phyloP scores from a whole-genome alignment of 371 early-diverging fungal genomes.

The Saksenaea vasiformis region DNA sequence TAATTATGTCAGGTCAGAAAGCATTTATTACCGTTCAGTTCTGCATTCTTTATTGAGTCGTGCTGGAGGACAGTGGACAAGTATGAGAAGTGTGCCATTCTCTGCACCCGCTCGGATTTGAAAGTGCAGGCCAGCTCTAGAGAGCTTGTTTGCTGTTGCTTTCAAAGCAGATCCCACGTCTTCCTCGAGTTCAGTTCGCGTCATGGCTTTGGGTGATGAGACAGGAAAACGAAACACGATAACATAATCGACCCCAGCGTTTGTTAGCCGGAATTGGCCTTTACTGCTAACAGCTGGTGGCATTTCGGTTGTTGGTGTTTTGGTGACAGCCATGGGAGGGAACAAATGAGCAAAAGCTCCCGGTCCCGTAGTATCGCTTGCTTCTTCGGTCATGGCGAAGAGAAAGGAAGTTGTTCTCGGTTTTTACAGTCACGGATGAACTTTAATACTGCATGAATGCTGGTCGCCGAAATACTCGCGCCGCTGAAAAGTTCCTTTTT shows the following conservation, averaged over 20 bases:
- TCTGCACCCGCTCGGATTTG: constrained; percentile 41
- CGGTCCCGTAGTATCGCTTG: not conserved
- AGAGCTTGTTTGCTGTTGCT: constrained; percentile 22
- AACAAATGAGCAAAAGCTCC: not conserved
- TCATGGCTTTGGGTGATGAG: not conserved
- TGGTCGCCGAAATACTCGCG: too few species aligned
- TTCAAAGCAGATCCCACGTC: constrained; percentile 20
- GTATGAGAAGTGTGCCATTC: constrained; percentile 27
- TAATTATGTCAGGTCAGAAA: not conserved
- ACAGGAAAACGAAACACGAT: constrained; percentile 44
- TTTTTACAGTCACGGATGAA: too few species aligned
- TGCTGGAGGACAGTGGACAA: constrained; percentile 35
- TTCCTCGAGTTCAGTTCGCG: constrained; percentile 23
- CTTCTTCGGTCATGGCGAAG: not conserved
- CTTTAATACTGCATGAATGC: too few species aligned
- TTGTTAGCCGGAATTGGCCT: not conserved
- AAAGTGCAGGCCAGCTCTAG: constrained; percentile 28
- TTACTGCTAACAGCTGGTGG: not conserved
- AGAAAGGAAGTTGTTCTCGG: not conserved
- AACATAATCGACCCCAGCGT: constrained; percentile 52
- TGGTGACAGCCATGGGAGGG: not conserved
- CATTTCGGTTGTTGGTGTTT: not conserved
- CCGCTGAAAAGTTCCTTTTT: too few species aligned
- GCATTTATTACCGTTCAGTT: constrained; percentile 22
- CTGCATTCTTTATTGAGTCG: constrained; percentile 24